Evolutionary conservation across 2,329 filamentous ascomycete genomes (phyloP).

Genomic region (Trichoderma oligosporum): DNA sequence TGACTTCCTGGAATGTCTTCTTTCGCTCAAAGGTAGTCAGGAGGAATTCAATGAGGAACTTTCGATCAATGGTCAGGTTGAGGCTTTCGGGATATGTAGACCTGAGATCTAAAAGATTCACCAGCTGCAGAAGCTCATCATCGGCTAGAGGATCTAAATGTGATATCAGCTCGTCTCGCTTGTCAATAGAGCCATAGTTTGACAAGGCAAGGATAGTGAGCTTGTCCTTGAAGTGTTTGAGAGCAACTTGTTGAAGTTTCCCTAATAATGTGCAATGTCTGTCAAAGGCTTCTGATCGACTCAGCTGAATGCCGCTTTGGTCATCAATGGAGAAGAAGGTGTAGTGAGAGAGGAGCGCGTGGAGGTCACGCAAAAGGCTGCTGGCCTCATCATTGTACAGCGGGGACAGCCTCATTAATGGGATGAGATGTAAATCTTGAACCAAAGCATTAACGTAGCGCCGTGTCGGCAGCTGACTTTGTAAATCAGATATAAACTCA

Average conservation of each 20-base stretch:
- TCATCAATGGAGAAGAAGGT: conserved; percentile 87
- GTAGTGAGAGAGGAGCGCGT: conserved; percentile 78
- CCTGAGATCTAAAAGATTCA: conserved; percentile 69
- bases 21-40: conserved; percentile 71
- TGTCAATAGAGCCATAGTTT: conserved; percentile 85
- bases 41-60: conserved; percentile 67
- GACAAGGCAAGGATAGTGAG: conserved; percentile 86
- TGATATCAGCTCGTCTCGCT: conserved; percentile 70
- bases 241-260: conserved; percentile 71
- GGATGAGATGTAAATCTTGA: conserved; percentile 77
- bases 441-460: conserved; percentile 89
- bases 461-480: conserved; percentile 89
- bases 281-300: conserved; percentile 69
- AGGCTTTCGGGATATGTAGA: conserved; percentile 74
- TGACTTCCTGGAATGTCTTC: conserved; percentile 76
- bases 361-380: conserved; percentile 74
- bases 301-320: conserved; percentile 75
- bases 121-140: conserved; percentile 67
- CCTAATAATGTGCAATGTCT: conserved; percentile 72
- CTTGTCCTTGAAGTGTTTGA: conserved; percentile 84
- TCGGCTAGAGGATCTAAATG: conserved; percentile 72
- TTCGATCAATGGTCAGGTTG: conserved; percentile 59
- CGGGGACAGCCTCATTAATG: conserved; percentile 73
- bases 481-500: conserved; percentile 83
- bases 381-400: conserved; percentile 73